phyloP scores from a whole-genome alignment of 2,329 filamentous ascomycete genomes.

The Drechmeria coniospora region DNA sequence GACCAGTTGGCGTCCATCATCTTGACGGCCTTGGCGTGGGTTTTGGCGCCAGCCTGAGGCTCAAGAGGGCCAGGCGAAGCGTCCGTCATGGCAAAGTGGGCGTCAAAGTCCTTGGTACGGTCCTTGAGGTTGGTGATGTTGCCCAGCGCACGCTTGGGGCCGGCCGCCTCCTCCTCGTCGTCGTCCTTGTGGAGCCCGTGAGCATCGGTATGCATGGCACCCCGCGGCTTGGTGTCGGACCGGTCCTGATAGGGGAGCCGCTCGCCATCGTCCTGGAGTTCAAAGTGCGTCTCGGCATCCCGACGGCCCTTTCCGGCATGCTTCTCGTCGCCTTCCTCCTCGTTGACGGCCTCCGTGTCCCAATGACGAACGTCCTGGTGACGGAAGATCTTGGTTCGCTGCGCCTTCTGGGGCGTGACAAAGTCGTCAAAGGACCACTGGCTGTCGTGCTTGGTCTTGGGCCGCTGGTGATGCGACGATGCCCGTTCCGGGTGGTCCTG shows the following conservation, averaged over 20 bases:
- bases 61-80: slow-evolving; percentile 37
- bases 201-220: slow-evolving; percentile 49
- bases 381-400: slow-evolving; percentile 42
- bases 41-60: slow-evolving; percentile 32
- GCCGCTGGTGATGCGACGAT: slow-evolving; percentile 22
- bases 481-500: slow-evolving; percentile 29
- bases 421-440: slow-evolving; percentile 89
- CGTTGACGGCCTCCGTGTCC: slow-evolving; percentile 51
- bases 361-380: slow-evolving; percentile 64
- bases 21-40: slow-evolving; percentile 54
- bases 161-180: slow-evolving; percentile 35
- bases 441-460: slow-evolving; percentile 49
- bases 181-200: slow-evolving; percentile 62
- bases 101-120: slow-evolving; percentile 60
- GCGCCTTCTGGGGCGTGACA: slow-evolving; percentile 59
- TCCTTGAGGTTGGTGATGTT: slow-evolving; percentile 60
- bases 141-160: slow-evolving; percentile 33
- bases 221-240: slow-evolving; percentile 29
- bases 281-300: slow-evolving; percentile 71
- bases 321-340: slow-evolving; percentile 38
- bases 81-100: slow-evolving; percentile 66
- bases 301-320: slow-evolving; percentile 54
- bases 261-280: slow-evolving; percentile 61
- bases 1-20: slow-evolving; percentile 56
- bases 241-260: slow-evolving; percentile 34